These are phyloP conservation scores for Xylaria sp. DNA, from an alignment of 2,329 filamentous ascomycete genomes.

Conservation along the genomic window DNA sequence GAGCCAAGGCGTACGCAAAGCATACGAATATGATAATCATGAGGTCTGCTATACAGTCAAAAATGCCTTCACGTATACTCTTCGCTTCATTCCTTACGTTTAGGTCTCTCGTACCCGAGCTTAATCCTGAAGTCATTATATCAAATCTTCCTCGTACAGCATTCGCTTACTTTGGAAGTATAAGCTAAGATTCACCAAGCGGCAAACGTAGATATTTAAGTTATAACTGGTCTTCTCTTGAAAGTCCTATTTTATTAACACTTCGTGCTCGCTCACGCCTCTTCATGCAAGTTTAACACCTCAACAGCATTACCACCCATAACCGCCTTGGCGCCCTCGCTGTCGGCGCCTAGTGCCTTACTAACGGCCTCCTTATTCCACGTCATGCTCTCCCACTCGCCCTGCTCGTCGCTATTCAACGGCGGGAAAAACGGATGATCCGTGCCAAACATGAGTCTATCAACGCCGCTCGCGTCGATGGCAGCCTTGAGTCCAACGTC, in stretches of 20 bases:
- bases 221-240: background rate
- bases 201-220: background rate
- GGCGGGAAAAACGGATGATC: conserved; percentile 90
- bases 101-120: background rate
- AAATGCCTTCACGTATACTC: background rate
- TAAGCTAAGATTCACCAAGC: background rate
- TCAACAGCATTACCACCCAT: conserved; percentile 50
- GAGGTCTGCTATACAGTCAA: background rate
- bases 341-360: conserved; percentile 47
- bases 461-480: conserved; percentile 69
- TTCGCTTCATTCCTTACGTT: background rate
- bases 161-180: background rate
- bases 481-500: conserved; percentile 78
- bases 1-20: background rate
- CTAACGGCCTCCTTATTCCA: conserved; percentile 58
- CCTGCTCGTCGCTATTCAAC: conserved; percentile 67
- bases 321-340: conserved; percentile 44
- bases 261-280: conserved; percentile 21
- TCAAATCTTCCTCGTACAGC: background rate
- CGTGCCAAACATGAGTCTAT: conserved; percentile 82
- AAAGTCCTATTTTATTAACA: background rate
- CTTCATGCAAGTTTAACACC: conserved; percentile 45
- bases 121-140: background rate
- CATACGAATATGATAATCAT: background rate
- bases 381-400: conserved; percentile 76